Percentiles rank a stretch among this genome's conserved stretches.
Evolutionary conservation across 257 asterid species (phyloP).

Genomic region (Linaria vulgaris): DNA sequence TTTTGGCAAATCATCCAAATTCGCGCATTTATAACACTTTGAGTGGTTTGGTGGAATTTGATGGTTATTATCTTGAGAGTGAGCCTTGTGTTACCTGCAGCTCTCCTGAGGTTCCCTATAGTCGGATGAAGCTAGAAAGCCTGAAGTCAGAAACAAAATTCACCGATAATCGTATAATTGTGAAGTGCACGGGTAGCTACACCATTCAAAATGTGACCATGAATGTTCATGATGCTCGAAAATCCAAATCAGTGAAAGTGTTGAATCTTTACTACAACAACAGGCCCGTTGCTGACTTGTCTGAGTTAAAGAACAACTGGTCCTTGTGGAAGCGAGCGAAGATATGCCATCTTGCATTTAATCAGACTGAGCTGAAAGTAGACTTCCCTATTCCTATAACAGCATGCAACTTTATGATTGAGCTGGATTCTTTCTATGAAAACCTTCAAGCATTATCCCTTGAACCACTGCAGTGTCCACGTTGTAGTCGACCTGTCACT

Average conservation of each 20-base stretch:
- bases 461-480: slow-evolving; percentile 98
- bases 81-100: slow-evolving; percentile 99
- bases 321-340: slow-evolving; percentile 98
- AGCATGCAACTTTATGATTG: slow-evolving; percentile 98
- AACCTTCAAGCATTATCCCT: slow-evolving; percentile 98
- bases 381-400: slow-evolving; percentile 95
- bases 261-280: slow-evolving; percentile 94
- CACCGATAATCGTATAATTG: slow-evolving; percentile 97
- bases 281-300: slow-evolving; percentile 98
- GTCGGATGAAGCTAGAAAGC: slow-evolving; percentile 97
- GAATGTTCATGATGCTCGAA: slow-evolving; percentile 99
- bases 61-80: slow-evolving; percentile 99
- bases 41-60: slow-evolving; percentile 98
- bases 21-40: slow-evolving; percentile 96
- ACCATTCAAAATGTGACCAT: slow-evolving; percentile 95
- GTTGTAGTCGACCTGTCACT: slow-evolving; percentile 96
- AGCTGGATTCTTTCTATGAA: slow-evolving; percentile 92
- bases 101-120: slow-evolving; percentile 98
- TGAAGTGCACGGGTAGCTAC: slow-evolving; percentile 98
- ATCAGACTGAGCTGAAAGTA: slow-evolving; percentile 95
- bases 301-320: slow-evolving; percentile 97
- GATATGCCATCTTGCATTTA: slow-evolving; percentile 87
- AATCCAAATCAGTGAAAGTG: slow-evolving; percentile 95
- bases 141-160: slow-evolving; percentile 96
- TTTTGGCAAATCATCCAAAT: slow-evolving; percentile 98